Evolutionary conservation across 345 rosid genomes (phyloP), one percentile per base, ranked within the genome.

Genomic region (Eutrema japonicum): DNA sequence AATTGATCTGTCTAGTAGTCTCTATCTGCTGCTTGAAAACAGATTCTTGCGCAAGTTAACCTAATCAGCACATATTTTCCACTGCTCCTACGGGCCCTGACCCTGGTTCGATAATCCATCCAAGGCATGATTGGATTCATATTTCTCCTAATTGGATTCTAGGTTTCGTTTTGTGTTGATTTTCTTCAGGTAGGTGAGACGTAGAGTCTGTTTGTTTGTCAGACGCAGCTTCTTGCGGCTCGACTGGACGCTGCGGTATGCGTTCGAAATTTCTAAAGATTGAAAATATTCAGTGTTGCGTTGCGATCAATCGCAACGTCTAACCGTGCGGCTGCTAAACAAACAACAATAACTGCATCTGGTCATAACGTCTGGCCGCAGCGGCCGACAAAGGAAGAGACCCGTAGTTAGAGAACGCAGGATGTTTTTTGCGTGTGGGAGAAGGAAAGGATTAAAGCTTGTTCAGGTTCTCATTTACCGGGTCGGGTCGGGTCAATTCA

Each of bases 121-220:
- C 11, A 88, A 85, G 8, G 85, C 87, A 71, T 86, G 95, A 18
- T 38, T 72, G 80, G 79, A 89, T 81, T 59, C 86, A 85, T 88
- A 86, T 82, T 40, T 55, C 26, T 30, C 38, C 13, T 8, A 2
- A 11, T 7, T 29, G 30, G 6, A 14, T 29, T 30, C 5, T 29
- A 43, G 51, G 37, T 43, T 43, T 13, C 10, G 4, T 33, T 16
- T 47, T 7, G 30, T 37, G n/a, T 36, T 7, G 6, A 22, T 0
- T 35, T 22, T 66, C 8, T 14, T 50, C 33, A 13, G 2, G 10
- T 49, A 5, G 36, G 8, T 50, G 48, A 50, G 3, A 50, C 50
- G 48, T 37, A 16, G 16, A 0, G 16, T 16, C 16, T 16, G 16
- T 16, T 16, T 16, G 16, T 16, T 16, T 16, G 16, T 0, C 16